A percentile compares a stretch with the other conserved stretches of the same genome.
Evolutionary conservation across 2,329 filamentous ascomycete genomes (phyloP).

Genomic region (Elsinoe fawcettii): DNA sequence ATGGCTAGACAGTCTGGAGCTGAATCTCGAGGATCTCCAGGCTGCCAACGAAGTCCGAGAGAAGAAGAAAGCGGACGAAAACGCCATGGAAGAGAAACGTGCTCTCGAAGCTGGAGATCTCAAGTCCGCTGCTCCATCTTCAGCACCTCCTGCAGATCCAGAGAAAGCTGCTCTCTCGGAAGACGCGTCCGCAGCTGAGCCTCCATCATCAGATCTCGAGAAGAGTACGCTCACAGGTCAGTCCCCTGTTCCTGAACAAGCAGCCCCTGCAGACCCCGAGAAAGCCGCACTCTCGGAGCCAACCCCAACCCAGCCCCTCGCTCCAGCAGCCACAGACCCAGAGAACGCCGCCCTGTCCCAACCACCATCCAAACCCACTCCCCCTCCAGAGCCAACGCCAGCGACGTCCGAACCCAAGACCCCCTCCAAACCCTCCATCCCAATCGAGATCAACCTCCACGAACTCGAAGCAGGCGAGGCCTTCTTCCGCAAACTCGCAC

Average conservation of each 20-base stretch:
- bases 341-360: neutral
- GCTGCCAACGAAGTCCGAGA: neutral
- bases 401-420: neutral
- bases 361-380: neutral
- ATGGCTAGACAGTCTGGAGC: conserved; percentile 31
- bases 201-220: neutral
- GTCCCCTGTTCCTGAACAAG: neutral
- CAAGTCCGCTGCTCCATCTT: conserved; percentile 13
- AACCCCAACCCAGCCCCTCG: neutral
- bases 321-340: neutral
- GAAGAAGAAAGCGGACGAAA: neutral
- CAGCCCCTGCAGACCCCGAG: neutral
- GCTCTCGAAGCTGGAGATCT: conserved; percentile 9
- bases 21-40: conserved; percentile 17
- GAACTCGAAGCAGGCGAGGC: conserved; percentile 29
- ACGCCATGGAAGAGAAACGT: neutral
- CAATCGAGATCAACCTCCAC: conserved; percentile 25
- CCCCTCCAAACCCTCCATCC: neutral
- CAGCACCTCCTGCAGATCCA: neutral
- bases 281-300: neutral
- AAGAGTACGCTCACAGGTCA: neutral
- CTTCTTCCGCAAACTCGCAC: conserved; percentile 35
- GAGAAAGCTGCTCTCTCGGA: neutral
- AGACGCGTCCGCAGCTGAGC: neutral
- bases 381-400: neutral